Conservation (phyloP, 306 rosid species). For the Vicia villosa region DNA sequence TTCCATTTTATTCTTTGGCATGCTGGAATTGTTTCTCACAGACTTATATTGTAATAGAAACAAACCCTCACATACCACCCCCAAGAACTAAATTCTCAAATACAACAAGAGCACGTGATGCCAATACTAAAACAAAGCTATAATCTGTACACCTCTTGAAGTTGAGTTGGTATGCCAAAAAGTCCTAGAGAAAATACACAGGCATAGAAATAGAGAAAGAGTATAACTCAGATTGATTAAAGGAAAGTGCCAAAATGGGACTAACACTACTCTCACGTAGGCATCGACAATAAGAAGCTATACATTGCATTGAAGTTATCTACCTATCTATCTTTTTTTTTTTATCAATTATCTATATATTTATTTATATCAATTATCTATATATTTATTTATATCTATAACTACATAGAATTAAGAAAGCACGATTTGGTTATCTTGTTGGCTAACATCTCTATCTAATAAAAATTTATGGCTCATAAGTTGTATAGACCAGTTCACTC, state of each 20-base stretch:
- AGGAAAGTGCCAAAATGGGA: background rate
- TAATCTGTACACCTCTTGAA: background rate
- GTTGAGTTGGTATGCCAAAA: background rate
- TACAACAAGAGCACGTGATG: background rate
- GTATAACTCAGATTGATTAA: background rate
- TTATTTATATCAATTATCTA: background rate
- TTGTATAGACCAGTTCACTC: background rate
- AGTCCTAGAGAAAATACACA: background rate
- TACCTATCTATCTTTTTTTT: background rate
- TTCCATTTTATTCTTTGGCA: conserved; percentile 30
- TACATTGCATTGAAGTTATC: background rate
- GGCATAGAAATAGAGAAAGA: background rate
- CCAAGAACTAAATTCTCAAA: background rate
- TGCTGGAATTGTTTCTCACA: background rate
- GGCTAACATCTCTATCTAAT: background rate
- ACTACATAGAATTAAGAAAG: background rate
- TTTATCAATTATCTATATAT: background rate
- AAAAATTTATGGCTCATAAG: background rate
- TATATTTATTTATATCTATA: no score
- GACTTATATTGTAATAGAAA: background rate
- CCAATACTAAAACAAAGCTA: background rate
- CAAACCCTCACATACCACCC: background rate
- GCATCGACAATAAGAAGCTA: background rate
- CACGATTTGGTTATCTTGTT: background rate
- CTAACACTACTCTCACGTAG: background rate